Percentiles rank a stretch among this genome's conserved stretches.
These are phyloP conservation scores for Suillus bovinus DNA, from an alignment of 768 basidiomycete genomes.

Conservation along the genomic window DNA sequence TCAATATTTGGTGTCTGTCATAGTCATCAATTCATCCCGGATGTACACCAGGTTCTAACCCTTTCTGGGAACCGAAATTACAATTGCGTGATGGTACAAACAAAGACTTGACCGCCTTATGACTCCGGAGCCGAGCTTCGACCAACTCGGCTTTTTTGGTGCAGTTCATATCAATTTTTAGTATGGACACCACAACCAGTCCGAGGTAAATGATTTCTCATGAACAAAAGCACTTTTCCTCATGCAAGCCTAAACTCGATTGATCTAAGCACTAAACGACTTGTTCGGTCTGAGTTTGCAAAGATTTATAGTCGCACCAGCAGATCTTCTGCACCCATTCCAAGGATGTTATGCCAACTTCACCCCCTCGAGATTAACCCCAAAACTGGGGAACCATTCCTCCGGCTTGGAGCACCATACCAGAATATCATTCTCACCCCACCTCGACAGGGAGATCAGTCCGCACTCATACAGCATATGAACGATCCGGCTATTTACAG, in stretches of 20 bases:
- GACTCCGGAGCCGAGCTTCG: too few relatives aligned
- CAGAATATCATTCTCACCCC: slow-evolving; percentile 61
- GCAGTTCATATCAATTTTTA: neutral
- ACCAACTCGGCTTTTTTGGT: too few relatives aligned
- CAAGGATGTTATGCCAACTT: slow-evolving; percentile 19
- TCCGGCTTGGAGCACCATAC: slow-evolving; percentile 51
- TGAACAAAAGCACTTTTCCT: neutral
- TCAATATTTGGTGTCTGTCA: too few relatives aligned
- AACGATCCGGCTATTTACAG: slow-evolving; percentile 50
- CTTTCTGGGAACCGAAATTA: too few relatives aligned
- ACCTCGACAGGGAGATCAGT: slow-evolving; percentile 47
- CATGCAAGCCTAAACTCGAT: neutral
- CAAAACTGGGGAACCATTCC: slow-evolving; percentile 51
- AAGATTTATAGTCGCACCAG: neutral
- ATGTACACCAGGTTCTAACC: too few relatives aligned
- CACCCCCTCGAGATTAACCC: slow-evolving; percentile 44
- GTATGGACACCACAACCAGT: neutral
- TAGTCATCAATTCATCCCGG: too few relatives aligned
- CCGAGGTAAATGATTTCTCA: neutral
- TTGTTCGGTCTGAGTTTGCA: neutral
- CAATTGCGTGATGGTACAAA: too few relatives aligned
- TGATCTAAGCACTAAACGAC: neutral
- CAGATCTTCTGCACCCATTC: neutral
- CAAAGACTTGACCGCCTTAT: too few relatives aligned
- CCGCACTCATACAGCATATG: slow-evolving; percentile 37